phyloP scores from a whole-genome alignment of 2,329 filamentous ascomycete species.

The Xylariales sp. region DNA sequence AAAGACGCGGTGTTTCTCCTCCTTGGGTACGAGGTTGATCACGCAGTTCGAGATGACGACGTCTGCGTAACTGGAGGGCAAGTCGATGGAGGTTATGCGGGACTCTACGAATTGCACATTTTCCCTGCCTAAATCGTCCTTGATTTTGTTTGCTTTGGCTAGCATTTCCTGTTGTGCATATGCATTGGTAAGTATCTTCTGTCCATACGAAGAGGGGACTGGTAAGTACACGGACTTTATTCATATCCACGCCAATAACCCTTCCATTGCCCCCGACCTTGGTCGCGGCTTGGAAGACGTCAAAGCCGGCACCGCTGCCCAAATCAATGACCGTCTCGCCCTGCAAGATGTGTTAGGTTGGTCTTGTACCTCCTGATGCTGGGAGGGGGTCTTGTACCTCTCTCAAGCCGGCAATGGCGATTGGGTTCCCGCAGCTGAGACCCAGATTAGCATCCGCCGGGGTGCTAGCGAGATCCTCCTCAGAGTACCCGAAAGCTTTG shows the following conservation, averaged over 20 bases:
- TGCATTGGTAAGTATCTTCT: background rate
- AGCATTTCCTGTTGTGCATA: background rate
- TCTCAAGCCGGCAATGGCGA: conserved; percentile 41
- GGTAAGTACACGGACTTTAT: conserved; percentile 43
- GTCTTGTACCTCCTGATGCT: too few species aligned
- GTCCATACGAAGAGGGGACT: too few species aligned
- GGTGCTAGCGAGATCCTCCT: conserved; percentile 40
- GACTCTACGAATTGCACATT: background rate
- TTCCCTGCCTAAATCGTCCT: background rate
- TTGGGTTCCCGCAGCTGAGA: conserved; percentile 49
- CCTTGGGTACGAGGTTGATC: conserved; percentile 51
- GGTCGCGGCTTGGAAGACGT: conserved; percentile 48
- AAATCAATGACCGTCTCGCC: conserved; percentile 55
- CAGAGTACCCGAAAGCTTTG: conserved; percentile 47
- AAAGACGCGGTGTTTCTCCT: conserved; percentile 51
- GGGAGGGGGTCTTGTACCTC: too few species aligned
- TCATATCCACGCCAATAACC: conserved; percentile 57
- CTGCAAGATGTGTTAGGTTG: too few species aligned
- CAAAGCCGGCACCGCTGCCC: conserved; percentile 53
- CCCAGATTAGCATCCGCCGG: conserved; percentile 47
- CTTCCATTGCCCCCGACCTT: conserved; percentile 44
- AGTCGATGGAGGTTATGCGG: background rate
- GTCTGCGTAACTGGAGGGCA: conserved; percentile 34
- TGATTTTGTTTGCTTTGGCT: background rate
- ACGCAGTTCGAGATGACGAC: conserved; percentile 62